Base-by-base conservation (phyloP, 257 asterid species). In the Solanum medicagineum region DNA sequence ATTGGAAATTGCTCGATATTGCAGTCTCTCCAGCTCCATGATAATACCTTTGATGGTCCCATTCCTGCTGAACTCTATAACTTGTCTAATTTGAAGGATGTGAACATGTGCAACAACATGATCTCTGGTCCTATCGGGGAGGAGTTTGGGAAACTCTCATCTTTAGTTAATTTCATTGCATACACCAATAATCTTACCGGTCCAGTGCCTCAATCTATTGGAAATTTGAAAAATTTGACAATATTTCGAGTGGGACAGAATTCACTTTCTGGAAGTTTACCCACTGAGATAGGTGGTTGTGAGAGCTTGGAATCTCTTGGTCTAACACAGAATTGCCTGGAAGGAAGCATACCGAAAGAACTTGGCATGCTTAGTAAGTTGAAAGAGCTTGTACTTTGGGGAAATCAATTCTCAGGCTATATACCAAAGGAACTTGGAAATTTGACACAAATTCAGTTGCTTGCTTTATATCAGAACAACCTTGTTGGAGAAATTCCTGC, bases 191-290 rank as follows among this genome's bases (percentile, higher is more conserved):
- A 90, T 86, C 91, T 96, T 85, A 87, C 97, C 0, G 99, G 99
- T 84, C 86, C 94, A 20, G 69, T 96, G 89, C 99, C 98, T 40
- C 82, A 17, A 5, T 91, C 98, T 19, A 86, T 96, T 19, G 97
- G 98, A 20, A 93, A 92, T 84, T 80, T 96, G 84, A 91, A 59
- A 71, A 92, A 84, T 81, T 87, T 96, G 92, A 84, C 59, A 54
- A 88, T 74, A 15, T 93, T 96, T 66, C 94, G 99, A 55, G 96
- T 94, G 7, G 99, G 99, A 84, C 95, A 94, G 88, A 96, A 96
- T 87, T 88, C 88, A 7, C 87, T 96, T 70, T 93, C 98, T 0
- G 99, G 97, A 70, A 93, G 89, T 87, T 88, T 96, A 84, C 99
- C 98, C 1, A 40, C 92, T 2, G 95, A 91, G 75, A 89, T 96